Percentiles rank a stretch among this genome's conserved stretches.
Evolutionary conservation across 306 rosid genomes (phyloP).

Genomic region (Dalbergia oliveri): DNA sequence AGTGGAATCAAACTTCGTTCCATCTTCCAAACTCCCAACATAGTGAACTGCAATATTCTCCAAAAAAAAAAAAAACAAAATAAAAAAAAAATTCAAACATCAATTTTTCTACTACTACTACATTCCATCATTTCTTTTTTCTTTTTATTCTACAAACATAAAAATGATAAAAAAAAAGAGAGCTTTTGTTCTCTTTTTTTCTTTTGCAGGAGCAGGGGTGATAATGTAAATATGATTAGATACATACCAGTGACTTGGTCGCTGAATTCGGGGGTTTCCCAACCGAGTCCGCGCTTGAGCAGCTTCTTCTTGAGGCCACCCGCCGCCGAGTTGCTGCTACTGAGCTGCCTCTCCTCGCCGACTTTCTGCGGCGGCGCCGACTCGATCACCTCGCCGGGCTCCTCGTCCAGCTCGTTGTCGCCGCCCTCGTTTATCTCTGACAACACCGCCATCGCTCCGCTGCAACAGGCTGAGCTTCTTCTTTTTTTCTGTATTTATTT

Average conservation of each 20-base stretch:
- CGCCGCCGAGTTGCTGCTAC: neutral
- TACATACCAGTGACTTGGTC: constrained; percentile 66
- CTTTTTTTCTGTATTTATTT: no score
- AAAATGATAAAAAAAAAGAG: no score
- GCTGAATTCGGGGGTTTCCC: constrained; percentile 67
- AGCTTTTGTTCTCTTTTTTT: no score
- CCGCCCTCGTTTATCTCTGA: constrained; percentile 49
- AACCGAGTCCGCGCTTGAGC: constrained; percentile 64
- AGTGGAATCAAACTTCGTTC: constrained; percentile 61
- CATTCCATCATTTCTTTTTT: no score
- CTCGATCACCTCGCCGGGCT: constrained; percentile 81
- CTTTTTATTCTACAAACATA: no score
- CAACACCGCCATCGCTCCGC: constrained; percentile 50
- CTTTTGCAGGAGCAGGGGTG: neutral
- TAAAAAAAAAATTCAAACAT: no score
- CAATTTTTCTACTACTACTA: no score
- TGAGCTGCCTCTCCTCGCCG: constrained; percentile 72
- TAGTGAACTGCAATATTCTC: constrained; percentile 60
- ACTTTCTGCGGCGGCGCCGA: constrained; percentile 74
- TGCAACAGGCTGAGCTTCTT: neutral
- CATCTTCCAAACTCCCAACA: constrained; percentile 61
- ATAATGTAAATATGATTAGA: neutral
- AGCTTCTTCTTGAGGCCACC: constrained; percentile 64
- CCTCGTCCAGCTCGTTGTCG: constrained; percentile 63
- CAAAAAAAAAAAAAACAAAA: no score